Evolutionary conservation across 345 rosid species (phyloP).

Genomic region (Salix dunnii): DNA sequence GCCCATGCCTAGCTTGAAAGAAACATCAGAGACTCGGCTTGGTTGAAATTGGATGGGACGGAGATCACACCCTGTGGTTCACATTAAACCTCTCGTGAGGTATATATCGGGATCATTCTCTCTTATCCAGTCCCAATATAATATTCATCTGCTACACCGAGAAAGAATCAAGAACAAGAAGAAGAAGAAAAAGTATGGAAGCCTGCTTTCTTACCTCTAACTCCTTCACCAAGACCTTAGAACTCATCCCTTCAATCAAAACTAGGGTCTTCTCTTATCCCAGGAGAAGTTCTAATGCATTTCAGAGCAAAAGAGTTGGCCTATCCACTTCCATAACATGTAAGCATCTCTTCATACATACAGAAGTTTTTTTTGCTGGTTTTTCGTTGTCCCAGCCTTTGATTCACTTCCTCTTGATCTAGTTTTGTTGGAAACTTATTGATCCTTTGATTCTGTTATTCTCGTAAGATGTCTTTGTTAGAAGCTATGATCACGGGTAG

Average conservation of each 20-base stretch:
- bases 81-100: constrained; percentile 19
- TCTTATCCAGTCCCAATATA: background rate
- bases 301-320: constrained; percentile 30
- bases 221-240: constrained; percentile 45
- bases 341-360: constrained; percentile 21
- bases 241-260: constrained; percentile 39
- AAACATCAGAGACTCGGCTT: constrained; percentile 12
- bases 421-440: too few species aligned
- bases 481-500: too few species aligned
- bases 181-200: constrained; percentile 42
- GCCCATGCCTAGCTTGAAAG: constrained; percentile 30
- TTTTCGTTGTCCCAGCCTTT: background rate
- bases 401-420: too few species aligned
- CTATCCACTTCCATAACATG: constrained; percentile 41
- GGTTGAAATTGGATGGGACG: constrained; percentile 12
- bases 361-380: background rate
- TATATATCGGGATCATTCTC: background rate
- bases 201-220: constrained; percentile 66
- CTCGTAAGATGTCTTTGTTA: too few species aligned
- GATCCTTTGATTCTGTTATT: too few species aligned
- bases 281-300: constrained; percentile 33
- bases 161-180: background rate
- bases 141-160: background rate
- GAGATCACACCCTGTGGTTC: constrained; percentile 42
- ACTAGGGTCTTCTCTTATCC: constrained; percentile 36